These are phyloP conservation scores for Strobilomyces dryophilus DNA, from an alignment of 768 basidiomycete species.

Conservation along the genomic window DNA sequence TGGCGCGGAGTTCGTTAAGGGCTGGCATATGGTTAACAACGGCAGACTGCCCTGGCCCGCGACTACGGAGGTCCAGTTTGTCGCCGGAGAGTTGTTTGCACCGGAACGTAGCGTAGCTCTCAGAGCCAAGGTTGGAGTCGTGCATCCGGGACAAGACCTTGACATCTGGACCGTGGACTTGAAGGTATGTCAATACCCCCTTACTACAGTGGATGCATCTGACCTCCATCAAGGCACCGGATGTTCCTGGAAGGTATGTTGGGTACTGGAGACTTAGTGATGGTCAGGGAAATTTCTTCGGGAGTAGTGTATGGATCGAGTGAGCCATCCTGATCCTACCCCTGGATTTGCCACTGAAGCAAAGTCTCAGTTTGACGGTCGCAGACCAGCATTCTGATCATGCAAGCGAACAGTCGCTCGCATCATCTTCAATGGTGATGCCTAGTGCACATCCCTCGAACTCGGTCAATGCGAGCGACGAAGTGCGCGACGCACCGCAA, in stretches of 20 bases:
- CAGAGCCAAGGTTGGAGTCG: conserved; percentile 48
- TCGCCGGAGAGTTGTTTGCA: conserved; percentile 62
- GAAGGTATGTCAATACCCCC: conserved; percentile 46
- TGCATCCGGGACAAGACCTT: conserved; percentile 52
- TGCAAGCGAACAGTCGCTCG: conserved; percentile 47
- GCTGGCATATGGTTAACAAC: conserved; percentile 72
- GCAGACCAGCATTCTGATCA: conserved; percentile 42
- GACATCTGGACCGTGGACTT: conserved; percentile 72
- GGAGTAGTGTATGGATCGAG: conserved; percentile 74
- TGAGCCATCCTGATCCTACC: conserved; percentile 35
- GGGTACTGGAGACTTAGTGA: conserved; percentile 75
- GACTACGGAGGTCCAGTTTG: conserved; percentile 62
- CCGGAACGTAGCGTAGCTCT: conserved; percentile 30
- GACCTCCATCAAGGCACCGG: conserved; percentile 54
- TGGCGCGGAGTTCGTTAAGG: conserved; percentile 83
- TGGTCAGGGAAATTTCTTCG: conserved; percentile 56
- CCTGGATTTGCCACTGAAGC: not conserved
- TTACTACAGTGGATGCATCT: not conserved
- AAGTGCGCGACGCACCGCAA: conserved; percentile 4
- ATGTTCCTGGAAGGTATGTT: conserved; percentile 64
- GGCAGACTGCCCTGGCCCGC: conserved; percentile 64
- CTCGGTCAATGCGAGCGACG: conserved; percentile 10
- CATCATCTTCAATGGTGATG: conserved; percentile 67
- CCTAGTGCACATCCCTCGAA: conserved; percentile 35
- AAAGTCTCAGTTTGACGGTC: conserved; percentile 56